These are phyloP conservation scores for Triticum dicoccoides DNA, from an alignment of 176 grass and related monocot species.

Conservation along the genomic window DNA sequence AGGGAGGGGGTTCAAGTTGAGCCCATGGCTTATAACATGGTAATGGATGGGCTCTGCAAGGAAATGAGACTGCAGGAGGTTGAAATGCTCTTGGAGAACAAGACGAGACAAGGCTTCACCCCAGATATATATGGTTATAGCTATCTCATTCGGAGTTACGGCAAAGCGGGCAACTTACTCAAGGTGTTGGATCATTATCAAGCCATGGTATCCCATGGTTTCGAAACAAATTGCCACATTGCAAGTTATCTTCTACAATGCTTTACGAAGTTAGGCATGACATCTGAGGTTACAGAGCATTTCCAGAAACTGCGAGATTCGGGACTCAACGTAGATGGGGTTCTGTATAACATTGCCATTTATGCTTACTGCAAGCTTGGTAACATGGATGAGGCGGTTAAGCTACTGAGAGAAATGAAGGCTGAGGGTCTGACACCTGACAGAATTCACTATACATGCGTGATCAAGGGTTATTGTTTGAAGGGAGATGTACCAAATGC, in stretches of 20 bases:
- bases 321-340: conserved; percentile 47
- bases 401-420: conserved; percentile 74
- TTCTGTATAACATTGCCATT: conserved; percentile 76
- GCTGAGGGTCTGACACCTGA: conserved; percentile 52
- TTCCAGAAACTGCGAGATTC: conserved; percentile 61
- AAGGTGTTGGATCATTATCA: conserved; percentile 61
- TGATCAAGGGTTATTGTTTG: conserved; percentile 71
- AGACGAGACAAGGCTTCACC: conserved; percentile 26
- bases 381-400: conserved; percentile 48
- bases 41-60: conserved; percentile 75
- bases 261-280: conserved; percentile 48
- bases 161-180: conserved; percentile 43
- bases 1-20: conserved; percentile 37
- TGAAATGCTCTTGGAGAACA: conserved; percentile 70
- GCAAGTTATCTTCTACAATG: conserved; percentile 56
- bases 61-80: conserved; percentile 58
- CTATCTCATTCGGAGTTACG: conserved; percentile 53
- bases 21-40: conserved; percentile 60
- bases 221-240: conserved; percentile 48
- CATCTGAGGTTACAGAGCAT: conserved; percentile 37
- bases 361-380: conserved; percentile 62
- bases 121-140: conserved; percentile 61
- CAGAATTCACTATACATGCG: conserved; percentile 74
- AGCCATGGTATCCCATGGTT: conserved; percentile 52
- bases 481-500: conserved; percentile 71